These are phyloP conservation scores for Ogataea neopini DNA, from an alignment of 805 yeast genomes.

Conservation along the genomic window DNA sequence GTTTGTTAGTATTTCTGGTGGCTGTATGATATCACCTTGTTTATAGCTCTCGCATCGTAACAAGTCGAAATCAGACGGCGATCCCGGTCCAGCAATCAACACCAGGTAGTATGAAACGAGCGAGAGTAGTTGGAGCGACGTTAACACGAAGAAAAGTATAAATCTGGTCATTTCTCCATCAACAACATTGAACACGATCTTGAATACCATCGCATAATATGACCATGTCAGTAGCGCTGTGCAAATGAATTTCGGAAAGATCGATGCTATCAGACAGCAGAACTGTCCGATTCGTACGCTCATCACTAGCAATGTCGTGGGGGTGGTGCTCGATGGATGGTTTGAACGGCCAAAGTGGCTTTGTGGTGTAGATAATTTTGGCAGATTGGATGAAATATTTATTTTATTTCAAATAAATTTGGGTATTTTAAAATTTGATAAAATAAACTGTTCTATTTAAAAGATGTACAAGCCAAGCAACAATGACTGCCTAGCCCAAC, in stretches of 20 bases:
- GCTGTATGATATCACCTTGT: conserved; percentile 29
- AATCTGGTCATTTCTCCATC: conserved; percentile 16
- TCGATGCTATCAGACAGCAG: conserved; percentile 39
- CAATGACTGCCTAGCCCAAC: not conserved
- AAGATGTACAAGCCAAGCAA: too few species aligned
- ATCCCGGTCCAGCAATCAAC: conserved; percentile 60
- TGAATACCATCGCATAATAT: conserved; percentile 38
- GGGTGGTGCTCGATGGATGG: not conserved
- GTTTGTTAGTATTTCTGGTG: conserved; percentile 43
- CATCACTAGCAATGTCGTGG: not conserved
- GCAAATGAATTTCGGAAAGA: conserved; percentile 53
- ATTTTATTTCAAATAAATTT: not conserved
- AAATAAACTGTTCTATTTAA: not conserved
- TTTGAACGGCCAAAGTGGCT: too few species aligned
- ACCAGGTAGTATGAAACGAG: conserved; percentile 55
- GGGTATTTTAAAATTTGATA: too few species aligned
- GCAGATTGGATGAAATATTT: not conserved
- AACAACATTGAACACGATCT: conserved; percentile 30
- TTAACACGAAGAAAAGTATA: conserved; percentile 28
- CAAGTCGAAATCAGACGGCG: conserved; percentile 58
- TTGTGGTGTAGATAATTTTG: not conserved
- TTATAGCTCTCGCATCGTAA: conserved; percentile 30
- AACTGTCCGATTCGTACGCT: conserved; percentile 12
- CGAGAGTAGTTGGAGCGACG: conserved; percentile 37
- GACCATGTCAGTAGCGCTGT: conserved; percentile 49